A percentile compares a stretch with the other conserved stretches of the same genome.
phyloP scores from a whole-genome alignment of 345 rosid genomes.

The Euphorbia peplus region DNA sequence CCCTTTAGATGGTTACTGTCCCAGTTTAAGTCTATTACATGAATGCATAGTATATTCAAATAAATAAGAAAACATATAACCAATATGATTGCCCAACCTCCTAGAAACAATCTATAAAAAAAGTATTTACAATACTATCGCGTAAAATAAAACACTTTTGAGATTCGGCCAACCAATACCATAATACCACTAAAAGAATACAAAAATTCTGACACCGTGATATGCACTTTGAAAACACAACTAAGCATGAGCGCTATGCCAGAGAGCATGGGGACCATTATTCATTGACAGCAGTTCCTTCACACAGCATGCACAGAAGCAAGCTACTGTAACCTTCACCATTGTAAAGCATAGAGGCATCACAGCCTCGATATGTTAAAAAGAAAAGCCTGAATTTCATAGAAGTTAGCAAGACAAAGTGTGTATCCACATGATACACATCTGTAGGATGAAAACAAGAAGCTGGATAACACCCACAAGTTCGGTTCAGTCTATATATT shows the following conservation, averaged over 20 bases:
- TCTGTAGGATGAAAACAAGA: not conserved
- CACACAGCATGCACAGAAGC: not conserved
- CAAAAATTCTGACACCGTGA: not conserved
- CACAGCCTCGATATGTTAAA: not conserved
- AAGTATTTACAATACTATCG: not conserved
- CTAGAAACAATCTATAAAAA: no score
- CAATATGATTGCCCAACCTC: no score
- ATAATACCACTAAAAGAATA: not conserved
- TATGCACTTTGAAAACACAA: not conserved
- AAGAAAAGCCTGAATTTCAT: slow-evolving; percentile 1
- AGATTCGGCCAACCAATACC: not conserved
- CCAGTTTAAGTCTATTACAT: no score
- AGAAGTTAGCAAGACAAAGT: not conserved
- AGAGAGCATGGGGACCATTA: not conserved
- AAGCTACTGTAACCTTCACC: not conserved
- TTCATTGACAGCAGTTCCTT: not conserved
- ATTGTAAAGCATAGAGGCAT: slow-evolving; percentile 4
- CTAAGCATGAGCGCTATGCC: not conserved
- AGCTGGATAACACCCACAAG: slow-evolving; percentile 2
- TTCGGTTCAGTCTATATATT: not conserved
- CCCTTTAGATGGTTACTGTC: no score
- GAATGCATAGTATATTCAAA: no score
- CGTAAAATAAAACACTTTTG: not conserved
- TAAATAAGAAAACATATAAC: no score
- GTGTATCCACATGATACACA: not conserved